Evolutionary conservation across 2,329 filamentous ascomycete species (phyloP).

Genomic region (Fusarium papillatum): DNA sequence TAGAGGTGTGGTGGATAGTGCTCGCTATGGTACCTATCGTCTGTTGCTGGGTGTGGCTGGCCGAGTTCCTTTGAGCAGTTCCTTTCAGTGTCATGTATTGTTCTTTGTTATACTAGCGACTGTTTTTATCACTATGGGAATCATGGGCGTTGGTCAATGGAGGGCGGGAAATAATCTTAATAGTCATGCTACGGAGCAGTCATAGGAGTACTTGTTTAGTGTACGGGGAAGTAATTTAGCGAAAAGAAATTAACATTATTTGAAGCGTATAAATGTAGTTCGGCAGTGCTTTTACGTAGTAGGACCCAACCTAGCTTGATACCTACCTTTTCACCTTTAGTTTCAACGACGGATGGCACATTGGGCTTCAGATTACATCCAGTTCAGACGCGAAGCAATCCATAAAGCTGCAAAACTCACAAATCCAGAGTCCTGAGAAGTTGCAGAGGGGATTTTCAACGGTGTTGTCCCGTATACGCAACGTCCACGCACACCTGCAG

Average conservation of each 20-base stretch:
- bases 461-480: not conserved
- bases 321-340: not conserved
- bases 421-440: too few relatives aligned
- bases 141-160: not conserved
- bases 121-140: not conserved
- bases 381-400: not conserved
- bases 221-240: not conserved
- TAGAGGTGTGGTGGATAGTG: slow-evolving; percentile 64
- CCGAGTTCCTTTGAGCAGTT: slow-evolving; percentile 34
- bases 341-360: not conserved
- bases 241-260: not conserved
- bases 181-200: not conserved
- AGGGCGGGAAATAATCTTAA: not conserved
- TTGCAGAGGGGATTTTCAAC: not conserved
- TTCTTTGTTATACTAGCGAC: not conserved
- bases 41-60: slow-evolving; percentile 53
- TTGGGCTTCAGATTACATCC: too few relatives aligned
- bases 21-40: slow-evolving; percentile 57
- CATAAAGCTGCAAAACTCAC: too few relatives aligned
- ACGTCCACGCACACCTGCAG: slow-evolving; percentile 16
- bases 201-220: not conserved
- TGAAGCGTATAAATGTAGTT: not conserved
- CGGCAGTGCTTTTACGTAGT: not conserved
- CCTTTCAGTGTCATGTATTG: not conserved
- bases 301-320: not conserved